phyloP scores from a whole-genome alignment of 2,329 filamentous ascomycete genomes.

The Fusarium bactridioides region DNA sequence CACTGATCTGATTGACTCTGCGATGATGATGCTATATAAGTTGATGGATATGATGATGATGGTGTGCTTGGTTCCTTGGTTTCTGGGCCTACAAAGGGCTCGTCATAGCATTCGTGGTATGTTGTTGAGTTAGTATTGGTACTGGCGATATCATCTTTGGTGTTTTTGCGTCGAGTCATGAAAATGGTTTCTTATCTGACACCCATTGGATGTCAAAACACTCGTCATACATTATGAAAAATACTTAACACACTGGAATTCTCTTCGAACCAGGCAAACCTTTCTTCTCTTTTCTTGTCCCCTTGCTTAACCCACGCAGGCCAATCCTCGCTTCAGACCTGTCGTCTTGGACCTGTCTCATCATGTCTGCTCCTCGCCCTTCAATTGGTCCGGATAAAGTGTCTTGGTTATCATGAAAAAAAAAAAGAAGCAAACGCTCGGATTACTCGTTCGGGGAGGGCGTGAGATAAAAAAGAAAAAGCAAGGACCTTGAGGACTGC shows the following conservation, averaged over 20 bases:
- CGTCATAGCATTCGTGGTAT: conserved; percentile 14
- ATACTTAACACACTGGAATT: background rate
- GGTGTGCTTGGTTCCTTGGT: conserved; percentile 15
- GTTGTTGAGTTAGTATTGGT: conserved; percentile 4
- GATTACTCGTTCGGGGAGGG: conserved; percentile 29
- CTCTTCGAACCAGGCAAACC: background rate
- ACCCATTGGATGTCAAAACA: background rate
- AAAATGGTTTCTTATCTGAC: background rate
- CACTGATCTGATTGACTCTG: background rate
- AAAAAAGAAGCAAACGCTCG: conserved; percentile 12
- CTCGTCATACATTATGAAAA: background rate
- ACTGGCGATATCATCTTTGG: conserved; percentile 28
- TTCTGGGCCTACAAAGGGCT: background rate
- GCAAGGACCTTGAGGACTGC: background rate
- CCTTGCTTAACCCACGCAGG: background rate
- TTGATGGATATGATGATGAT: conserved; percentile 23
- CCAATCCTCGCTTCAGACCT: conserved; percentile 14
- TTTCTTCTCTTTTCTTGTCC: background rate
- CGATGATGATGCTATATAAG: conserved; percentile 16
- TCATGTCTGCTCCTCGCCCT: conserved; percentile 8
- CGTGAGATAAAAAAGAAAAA: background rate
- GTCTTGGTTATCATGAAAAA: conserved; percentile 19
- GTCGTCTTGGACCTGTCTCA: conserved; percentile 8
- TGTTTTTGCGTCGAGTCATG: conserved; percentile 24
- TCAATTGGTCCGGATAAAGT: conserved; percentile 35